A percentile compares a stretch with the other conserved stretches of the same genome.
Evolutionary conservation across 257 asterid species (phyloP).

Genomic region (Primulina huaijiensis): DNA sequence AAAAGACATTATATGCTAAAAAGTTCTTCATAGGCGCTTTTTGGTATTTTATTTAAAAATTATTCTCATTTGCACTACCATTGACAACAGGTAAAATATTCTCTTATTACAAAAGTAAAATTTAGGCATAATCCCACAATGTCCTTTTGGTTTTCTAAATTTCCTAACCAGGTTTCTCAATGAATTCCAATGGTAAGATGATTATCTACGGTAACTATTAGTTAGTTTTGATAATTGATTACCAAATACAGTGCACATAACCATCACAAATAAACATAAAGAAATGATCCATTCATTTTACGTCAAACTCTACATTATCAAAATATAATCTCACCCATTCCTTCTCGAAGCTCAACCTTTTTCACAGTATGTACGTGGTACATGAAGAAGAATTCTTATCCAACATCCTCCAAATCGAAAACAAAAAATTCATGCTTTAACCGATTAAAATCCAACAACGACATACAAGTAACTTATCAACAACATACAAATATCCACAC

Average conservation of each 20-base stretch:
- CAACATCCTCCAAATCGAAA: conserved; percentile 1
- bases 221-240: background rate
- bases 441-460: background rate
- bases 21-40: background rate
- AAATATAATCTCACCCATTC: background rate
- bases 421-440: background rate
- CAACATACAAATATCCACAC: conserved; percentile 2
- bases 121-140: background rate
- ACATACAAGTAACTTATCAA: background rate
- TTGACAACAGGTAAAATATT: no score
- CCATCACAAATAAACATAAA: background rate
- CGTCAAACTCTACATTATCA: background rate
- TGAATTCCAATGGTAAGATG: background rate
- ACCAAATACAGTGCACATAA: background rate
- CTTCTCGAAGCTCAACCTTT: background rate
- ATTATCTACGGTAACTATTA: no score
- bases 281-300: background rate
- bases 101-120: background rate
- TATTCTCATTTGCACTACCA: no score
- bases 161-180: background rate
- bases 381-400: background rate
- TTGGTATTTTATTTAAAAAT: no score
- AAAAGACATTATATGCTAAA: background rate
- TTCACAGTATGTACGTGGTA: background rate
- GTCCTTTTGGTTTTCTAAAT: background rate